Conservation (phyloP, 2,329 filamentous ascomycete species). For the Phyllosticta citrichinensis region DNA sequence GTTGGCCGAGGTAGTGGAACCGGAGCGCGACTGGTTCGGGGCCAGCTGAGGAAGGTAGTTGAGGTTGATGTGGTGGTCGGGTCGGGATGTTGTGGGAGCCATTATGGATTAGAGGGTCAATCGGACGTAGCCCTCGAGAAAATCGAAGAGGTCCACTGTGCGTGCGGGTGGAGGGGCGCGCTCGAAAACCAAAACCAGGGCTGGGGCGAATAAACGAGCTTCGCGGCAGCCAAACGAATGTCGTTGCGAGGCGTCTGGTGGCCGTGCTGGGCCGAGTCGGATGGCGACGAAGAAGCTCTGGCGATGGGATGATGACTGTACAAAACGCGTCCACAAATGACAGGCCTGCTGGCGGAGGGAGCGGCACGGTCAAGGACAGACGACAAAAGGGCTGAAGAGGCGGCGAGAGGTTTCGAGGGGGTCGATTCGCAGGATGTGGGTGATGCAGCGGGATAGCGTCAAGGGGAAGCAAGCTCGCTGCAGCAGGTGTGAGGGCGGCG, state of each 20-base stretch:
- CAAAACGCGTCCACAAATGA: conserved; percentile 15
- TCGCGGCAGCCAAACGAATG: conserved; percentile 34
- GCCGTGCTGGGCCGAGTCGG: conserved; percentile 16
- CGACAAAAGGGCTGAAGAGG: not conserved
- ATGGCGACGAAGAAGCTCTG: conserved; percentile 3
- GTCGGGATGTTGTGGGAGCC: conserved; percentile 63
- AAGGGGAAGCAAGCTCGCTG: conserved; percentile 7
- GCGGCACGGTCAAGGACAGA: conserved; percentile 8
- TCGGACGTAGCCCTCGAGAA: conserved; percentile 8
- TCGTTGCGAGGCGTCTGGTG: conserved; percentile 22
- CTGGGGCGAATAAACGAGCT: conserved; percentile 22
- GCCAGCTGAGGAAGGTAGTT: conserved; percentile 65
- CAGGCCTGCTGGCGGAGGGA: conserved; percentile 20
- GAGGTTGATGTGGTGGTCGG: conserved; percentile 73
- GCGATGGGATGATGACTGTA: conserved; percentile 14
- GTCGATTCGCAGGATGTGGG: not conserved
- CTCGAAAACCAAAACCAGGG: conserved; percentile 30
- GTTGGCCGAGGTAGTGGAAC: conserved; percentile 68
- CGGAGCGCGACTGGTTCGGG: conserved; percentile 59
- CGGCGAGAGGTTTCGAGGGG: not conserved
- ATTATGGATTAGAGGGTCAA: conserved; percentile 68
- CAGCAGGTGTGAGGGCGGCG: not conserved
- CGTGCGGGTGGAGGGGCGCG: conserved; percentile 13
- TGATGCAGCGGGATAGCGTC: not conserved
- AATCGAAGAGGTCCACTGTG: conserved; percentile 3